Percentiles rank a stretch among this genome's conserved stretches.
phyloP scores from a whole-genome alignment of 345 rosid species.

The Populus alba region DNA sequence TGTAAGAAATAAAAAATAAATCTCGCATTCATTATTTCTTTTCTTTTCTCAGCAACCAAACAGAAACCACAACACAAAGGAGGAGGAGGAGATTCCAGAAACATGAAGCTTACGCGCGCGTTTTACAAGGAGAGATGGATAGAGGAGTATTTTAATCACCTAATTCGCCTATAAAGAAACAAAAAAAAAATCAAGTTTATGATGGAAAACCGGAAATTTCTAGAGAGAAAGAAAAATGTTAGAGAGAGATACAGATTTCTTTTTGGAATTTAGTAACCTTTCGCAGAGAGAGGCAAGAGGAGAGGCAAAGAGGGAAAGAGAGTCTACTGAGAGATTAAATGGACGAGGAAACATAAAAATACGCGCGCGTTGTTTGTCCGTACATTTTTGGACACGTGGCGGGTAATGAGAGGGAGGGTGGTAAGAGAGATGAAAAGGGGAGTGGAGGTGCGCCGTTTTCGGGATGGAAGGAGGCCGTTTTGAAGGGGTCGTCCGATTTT shows the following conservation, averaged over 20 bases:
- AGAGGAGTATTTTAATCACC: too few species aligned
- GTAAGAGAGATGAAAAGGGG: not conserved
- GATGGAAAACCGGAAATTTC: too few species aligned
- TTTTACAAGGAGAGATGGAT: too few species aligned
- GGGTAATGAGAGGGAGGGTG: not conserved
- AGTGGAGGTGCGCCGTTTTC: conserved; percentile 2
- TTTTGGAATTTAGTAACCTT: too few species aligned
- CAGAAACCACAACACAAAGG: not conserved
- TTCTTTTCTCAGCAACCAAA: too few species aligned
- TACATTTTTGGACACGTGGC: not conserved
- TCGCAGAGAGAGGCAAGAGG: too few species aligned
- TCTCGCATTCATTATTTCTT: not conserved
- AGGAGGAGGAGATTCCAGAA: not conserved
- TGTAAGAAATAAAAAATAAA: not conserved
- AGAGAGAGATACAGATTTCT: not conserved
- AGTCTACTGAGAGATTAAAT: not conserved
- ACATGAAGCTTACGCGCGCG: too few species aligned
- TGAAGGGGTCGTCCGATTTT: not conserved
- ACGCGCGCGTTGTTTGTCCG: not conserved
- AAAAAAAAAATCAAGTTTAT: too few species aligned
- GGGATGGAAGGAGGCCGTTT: not conserved
- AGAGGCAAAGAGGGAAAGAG: not conserved
- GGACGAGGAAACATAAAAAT: too few species aligned
- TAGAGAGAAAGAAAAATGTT: too few species aligned
- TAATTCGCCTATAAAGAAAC: too few species aligned